phyloP scores from a whole-genome alignment of 495 filamentous ascomycete species.

The Copromyces sp. region DNA sequence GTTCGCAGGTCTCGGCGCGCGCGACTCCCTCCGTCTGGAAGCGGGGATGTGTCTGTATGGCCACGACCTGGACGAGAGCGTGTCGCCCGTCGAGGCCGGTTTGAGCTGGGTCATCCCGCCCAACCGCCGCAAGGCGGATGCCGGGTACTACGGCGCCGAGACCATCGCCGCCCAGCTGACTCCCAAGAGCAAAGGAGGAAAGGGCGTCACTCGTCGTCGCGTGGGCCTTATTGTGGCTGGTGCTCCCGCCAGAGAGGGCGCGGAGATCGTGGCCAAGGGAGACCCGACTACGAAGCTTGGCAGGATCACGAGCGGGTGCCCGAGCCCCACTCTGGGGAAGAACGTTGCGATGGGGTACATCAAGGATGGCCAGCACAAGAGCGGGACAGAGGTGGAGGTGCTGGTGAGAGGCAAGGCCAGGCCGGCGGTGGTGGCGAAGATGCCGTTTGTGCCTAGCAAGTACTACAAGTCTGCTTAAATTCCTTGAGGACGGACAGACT shows the following conservation, averaged over 20 bases:
- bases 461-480: slow-evolving; percentile 45
- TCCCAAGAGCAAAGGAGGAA: slow-evolving; percentile 54
- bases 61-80: slow-evolving; percentile 85
- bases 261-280: slow-evolving; percentile 48
- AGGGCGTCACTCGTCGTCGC: slow-evolving; percentile 58
- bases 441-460: slow-evolving; percentile 85
- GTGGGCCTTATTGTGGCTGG: slow-evolving; percentile 78
- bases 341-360: slow-evolving; percentile 98
- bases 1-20: slow-evolving; percentile 78
- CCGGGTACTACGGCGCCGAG: slow-evolving; percentile 62
- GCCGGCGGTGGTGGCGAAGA: slow-evolving; percentile 73
- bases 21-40: slow-evolving; percentile 87
- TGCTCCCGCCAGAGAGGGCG: slow-evolving; percentile 83
- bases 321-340: slow-evolving; percentile 70
- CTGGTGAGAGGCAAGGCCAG: slow-evolving; percentile 72
- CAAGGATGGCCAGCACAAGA: slow-evolving; percentile 70
- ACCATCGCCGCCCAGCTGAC: slow-evolving; percentile 61
- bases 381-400: slow-evolving; percentile 73
- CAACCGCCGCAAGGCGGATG: slow-evolving; percentile 53
- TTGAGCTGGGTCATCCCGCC: slow-evolving; percentile 81
- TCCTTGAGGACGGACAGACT: not conserved
- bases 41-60: slow-evolving; percentile 98
- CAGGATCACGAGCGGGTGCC: slow-evolving; percentile 77
- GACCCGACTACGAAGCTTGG: slow-evolving; percentile 46
- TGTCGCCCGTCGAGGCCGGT: slow-evolving; percentile 76